Evolutionary conservation across 1,139 yeast species (phyloP).

Genomic region (Williopsis jadinii): DNA sequence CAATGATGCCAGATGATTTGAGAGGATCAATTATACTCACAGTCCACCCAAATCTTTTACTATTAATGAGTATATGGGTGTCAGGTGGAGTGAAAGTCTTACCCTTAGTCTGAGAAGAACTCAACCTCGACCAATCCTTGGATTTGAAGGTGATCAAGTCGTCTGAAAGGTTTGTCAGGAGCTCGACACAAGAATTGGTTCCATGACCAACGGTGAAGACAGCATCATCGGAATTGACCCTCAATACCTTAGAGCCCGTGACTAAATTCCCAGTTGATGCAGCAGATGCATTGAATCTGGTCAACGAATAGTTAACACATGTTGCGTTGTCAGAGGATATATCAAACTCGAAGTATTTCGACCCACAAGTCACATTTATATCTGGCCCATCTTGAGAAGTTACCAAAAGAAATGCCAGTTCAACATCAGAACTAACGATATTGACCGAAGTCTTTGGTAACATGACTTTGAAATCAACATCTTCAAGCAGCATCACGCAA

Average conservation of each 20-base stretch:
- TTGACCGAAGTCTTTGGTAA: constrained; percentile 3
- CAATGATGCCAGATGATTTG: constrained; percentile 2
- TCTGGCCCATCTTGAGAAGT: background rate
- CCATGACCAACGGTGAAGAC: constrained; percentile 4
- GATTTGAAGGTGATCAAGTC: constrained; percentile 1
- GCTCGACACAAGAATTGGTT: constrained; percentile 4
- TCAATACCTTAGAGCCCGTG: constrained; percentile 6
- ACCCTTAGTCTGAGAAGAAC: background rate
- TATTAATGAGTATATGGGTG: constrained; percentile 1
- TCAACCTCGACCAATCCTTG: background rate
- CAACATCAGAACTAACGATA: constrained; percentile 4
- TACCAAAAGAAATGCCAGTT: constrained; percentile 1
- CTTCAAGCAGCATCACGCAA: constrained; percentile 6
- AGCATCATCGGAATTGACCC: constrained; percentile 3
- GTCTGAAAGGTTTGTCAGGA: constrained; percentile 2
- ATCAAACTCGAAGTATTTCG: constrained; percentile 10
- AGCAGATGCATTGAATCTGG: constrained; percentile 1
- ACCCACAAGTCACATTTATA: constrained; percentile 3
- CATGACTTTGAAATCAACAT: constrained; percentile 8
- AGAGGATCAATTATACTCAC: constrained; percentile 7
- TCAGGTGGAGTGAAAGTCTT: background rate
- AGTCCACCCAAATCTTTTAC: constrained; percentile 6
- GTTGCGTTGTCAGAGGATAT: constrained; percentile 5
- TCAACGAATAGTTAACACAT: constrained; percentile 5
- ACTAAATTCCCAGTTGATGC: constrained; percentile 1